These are phyloP conservation scores for Metrosideros polymorpha DNA, from an alignment of 441 rosid species.

Conservation along the genomic window DNA sequence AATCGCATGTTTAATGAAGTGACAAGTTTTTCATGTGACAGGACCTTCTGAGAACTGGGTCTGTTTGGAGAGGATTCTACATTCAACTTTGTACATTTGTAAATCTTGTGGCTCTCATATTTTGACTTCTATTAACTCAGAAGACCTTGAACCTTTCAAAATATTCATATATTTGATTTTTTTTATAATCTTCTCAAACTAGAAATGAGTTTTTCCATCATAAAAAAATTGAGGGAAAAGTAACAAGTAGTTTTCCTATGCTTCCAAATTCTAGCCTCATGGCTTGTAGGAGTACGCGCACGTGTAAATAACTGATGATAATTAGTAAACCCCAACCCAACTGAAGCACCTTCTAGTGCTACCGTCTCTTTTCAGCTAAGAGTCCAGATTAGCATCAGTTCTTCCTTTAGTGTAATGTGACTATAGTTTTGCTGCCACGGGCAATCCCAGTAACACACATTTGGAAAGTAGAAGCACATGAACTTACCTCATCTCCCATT, in stretches of 20 bases:
- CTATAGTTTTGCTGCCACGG: background rate
- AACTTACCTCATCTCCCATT: conserved; percentile 93
- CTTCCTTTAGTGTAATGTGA: background rate
- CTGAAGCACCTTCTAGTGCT: background rate
- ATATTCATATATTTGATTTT: background rate
- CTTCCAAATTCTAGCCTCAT: background rate
- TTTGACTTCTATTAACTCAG: background rate
- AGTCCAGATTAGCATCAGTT: background rate
- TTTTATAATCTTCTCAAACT: background rate
- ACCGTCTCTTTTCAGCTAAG: background rate
- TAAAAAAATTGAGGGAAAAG: background rate
- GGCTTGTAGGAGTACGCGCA: background rate
- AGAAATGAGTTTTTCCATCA: background rate
- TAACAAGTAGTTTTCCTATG: background rate
- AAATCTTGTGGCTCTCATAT: background rate
- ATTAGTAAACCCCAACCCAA: background rate
- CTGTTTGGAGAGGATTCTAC: background rate
- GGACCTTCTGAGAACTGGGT: background rate
- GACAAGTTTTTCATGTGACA: background rate
- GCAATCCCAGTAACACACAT: background rate
- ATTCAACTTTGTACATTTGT: background rate
- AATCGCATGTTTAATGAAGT: background rate
- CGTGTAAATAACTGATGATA: background rate
- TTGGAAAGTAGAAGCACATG: background rate
- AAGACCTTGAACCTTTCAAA: background rate